Conservation (phyloP, 2,329 filamentous ascomycete species). For the Sordariomycetes sp. region DNA sequence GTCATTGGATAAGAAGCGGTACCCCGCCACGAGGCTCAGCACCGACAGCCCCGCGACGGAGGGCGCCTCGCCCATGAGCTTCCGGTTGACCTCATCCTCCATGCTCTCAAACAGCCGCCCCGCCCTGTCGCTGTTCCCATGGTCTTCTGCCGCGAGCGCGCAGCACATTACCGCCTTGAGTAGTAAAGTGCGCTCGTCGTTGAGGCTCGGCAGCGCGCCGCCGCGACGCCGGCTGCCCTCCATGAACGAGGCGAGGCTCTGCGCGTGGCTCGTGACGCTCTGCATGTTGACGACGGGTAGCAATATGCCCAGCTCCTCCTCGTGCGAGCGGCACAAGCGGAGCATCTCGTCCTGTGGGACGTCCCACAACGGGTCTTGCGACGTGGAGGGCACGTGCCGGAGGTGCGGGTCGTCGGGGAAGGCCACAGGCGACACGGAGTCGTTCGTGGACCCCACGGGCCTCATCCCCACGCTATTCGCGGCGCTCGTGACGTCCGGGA, state of each 20-base stretch:
- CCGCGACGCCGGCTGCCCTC: slow-evolving; percentile 35
- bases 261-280: slow-evolving; percentile 58
- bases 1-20: slow-evolving; percentile 77
- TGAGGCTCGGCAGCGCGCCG: slow-evolving; percentile 22
- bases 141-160: slow-evolving; percentile 65
- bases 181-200: slow-evolving; percentile 49
- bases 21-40: slow-evolving; percentile 45
- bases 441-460: neutral
- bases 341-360: slow-evolving; percentile 71
- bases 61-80: slow-evolving; percentile 43
- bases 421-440: neutral
- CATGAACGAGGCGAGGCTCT: slow-evolving; percentile 60
- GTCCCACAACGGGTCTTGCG: slow-evolving; percentile 66
- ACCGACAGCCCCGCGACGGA: slow-evolving; percentile 37
- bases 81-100: slow-evolving; percentile 58
- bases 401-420: neutral
- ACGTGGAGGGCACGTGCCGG: neutral
- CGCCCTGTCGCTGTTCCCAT: slow-evolving; percentile 67
- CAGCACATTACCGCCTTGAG: slow-evolving; percentile 79
- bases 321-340: slow-evolving; percentile 66
- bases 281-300: slow-evolving; percentile 77
- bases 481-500: slow-evolving; percentile 71
- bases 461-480: neutral
- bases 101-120: slow-evolving; percentile 66
- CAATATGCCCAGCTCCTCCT: slow-evolving; percentile 88